Conservation (phyloP, 2,329 filamentous ascomycete species). For the Curvularia sp. region DNA sequence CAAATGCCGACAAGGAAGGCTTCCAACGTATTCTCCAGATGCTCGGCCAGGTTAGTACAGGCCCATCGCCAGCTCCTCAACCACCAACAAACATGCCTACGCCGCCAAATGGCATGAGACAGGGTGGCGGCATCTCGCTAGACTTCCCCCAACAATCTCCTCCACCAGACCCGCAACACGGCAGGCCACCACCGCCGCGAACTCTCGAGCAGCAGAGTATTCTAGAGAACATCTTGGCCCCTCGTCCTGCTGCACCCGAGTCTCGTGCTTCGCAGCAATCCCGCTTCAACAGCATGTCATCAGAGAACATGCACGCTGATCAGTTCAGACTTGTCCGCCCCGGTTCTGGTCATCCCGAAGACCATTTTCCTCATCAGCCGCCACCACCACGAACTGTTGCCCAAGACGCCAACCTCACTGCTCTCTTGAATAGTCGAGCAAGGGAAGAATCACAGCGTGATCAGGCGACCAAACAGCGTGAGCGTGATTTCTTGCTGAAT, state of each 20-base stretch:
- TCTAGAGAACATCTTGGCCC: slow-evolving; percentile 47
- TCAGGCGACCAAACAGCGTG: slow-evolving; percentile 61
- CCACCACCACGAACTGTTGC: slow-evolving; percentile 36
- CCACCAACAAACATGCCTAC: slow-evolving; percentile 31
- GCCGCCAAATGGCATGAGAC: slow-evolving; percentile 39
- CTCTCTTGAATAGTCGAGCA: slow-evolving; percentile 50
- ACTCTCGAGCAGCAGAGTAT: slow-evolving; percentile 48
- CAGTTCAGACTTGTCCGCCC: slow-evolving; percentile 43
- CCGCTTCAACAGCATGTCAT: slow-evolving; percentile 47
- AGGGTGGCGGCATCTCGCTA: slow-evolving; percentile 41
- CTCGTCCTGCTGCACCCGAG: slow-evolving; percentile 41
- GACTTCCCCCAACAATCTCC: slow-evolving; percentile 45
- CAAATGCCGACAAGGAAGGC: slow-evolving; percentile 78
- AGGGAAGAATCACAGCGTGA: slow-evolving; percentile 48
- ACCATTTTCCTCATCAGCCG: slow-evolving; percentile 43
- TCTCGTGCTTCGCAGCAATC: slow-evolving; percentile 40
- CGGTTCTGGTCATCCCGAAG: slow-evolving; percentile 41
- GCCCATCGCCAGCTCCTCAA: slow-evolving; percentile 25
- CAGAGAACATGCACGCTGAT: slow-evolving; percentile 42
- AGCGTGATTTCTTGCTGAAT: slow-evolving; percentile 85
- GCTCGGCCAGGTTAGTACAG: slow-evolving; percentile 64
- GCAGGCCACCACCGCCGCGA: slow-evolving; percentile 32
- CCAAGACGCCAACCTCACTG: slow-evolving; percentile 46
- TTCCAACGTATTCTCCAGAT: slow-evolving; percentile 85
- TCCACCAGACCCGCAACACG: slow-evolving; percentile 38